Conservation (phyloP, 495 filamentous ascomycete genomes). For the Amniculicola lignicola region DNA sequence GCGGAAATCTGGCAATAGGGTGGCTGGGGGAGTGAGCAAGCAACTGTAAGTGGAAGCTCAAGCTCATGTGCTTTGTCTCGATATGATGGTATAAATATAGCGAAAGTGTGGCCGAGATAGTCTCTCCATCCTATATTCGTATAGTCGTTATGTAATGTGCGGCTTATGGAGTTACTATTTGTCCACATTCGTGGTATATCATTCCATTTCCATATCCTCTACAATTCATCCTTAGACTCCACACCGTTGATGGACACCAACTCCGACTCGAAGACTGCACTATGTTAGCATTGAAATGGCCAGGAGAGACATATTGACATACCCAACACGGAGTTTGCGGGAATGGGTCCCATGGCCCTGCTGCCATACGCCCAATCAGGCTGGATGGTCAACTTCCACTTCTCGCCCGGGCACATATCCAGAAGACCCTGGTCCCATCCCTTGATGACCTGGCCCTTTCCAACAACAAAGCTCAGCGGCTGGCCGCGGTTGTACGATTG, state of each 20-base stretch:
- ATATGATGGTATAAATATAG: no score
- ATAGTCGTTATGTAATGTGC: no score
- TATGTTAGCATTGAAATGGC: conserved; percentile 1
- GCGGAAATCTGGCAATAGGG: no score
- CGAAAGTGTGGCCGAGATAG: no score
- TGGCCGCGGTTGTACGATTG: conserved; percentile 46
- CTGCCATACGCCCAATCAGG: conserved; percentile 44
- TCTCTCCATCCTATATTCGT: no score
- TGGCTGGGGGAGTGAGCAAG: no score
- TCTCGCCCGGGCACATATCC: conserved; percentile 47
- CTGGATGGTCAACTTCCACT: conserved; percentile 45
- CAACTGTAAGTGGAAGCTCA: no score
- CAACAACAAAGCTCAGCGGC: conserved; percentile 44
- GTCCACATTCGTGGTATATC: no score
- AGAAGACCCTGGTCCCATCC: conserved; percentile 47
- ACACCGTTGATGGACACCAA: conserved; percentile 43
- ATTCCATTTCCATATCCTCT: neutral
- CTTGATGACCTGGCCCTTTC: conserved; percentile 48
- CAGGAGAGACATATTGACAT: neutral
- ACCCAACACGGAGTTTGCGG: conserved; percentile 40
- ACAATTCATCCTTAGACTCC: conserved; percentile 38
- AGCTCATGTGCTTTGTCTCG: no score
- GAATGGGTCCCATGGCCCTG: conserved; percentile 43
- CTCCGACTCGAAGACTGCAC: conserved; percentile 44
- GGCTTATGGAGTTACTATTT: no score